A percentile compares a stretch with the other conserved stretches of the same genome.
Conservation (phyloP, 1,139 yeast species). For the Lodderomyces theae region DNA sequence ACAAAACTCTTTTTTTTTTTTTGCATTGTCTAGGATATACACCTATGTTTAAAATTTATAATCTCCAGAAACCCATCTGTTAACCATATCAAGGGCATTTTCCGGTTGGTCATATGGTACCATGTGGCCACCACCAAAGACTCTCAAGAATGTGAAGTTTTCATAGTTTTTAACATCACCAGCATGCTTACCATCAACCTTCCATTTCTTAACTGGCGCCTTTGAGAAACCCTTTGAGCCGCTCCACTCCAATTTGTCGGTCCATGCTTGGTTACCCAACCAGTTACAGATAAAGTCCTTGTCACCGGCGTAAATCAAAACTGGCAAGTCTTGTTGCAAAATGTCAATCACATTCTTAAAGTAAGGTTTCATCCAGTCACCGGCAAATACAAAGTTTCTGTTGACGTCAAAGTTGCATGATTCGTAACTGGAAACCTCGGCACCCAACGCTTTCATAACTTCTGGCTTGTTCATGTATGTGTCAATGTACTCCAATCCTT, state of each 20-base stretch:
- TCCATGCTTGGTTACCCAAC: conserved; percentile 87
- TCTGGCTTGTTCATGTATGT: conserved; percentile 36
- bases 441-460: conserved; percentile 78
- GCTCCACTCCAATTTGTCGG: conserved; percentile 65
- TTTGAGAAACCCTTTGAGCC: conserved; percentile 50
- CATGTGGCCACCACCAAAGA: conserved; percentile 51
- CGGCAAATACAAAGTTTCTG: conserved; percentile 79
- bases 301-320: conserved; percentile 80
- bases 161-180: conserved; percentile 48
- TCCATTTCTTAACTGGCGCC: conserved; percentile 42
- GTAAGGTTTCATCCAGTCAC: conserved; percentile 92
- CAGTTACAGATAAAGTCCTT: conserved; percentile 85
- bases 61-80: conserved; percentile 46
- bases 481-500: conserved; percentile 29
- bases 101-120: conserved; percentile 51
- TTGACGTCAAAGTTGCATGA: conserved; percentile 84
- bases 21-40: too few relatives aligned
- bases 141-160: conserved; percentile 47
- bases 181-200: conserved; percentile 36
- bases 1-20: too few relatives aligned
- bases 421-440: conserved; percentile 80
- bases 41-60: conserved; percentile 16
- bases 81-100: conserved; percentile 45
- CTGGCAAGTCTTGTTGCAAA: conserved; percentile 60
- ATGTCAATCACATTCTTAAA: conserved; percentile 60